Conservation (phyloP, 805 yeast species). For the Saccharomyces eubayanus region DNA sequence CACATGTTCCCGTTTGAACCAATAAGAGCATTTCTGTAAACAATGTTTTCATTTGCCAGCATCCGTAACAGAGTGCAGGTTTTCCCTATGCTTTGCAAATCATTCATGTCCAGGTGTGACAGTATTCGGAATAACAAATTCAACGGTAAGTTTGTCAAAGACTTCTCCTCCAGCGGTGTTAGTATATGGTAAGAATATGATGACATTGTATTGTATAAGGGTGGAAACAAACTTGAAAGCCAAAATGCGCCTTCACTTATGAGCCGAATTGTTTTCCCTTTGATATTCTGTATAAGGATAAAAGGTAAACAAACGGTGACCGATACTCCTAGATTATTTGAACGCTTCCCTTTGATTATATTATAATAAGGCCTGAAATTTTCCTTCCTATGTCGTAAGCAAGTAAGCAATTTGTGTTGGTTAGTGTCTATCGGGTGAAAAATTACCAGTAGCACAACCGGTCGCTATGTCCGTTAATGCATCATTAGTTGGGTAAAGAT, state of each 20-base stretch:
- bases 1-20: constrained; percentile 6
- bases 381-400: not conserved
- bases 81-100: constrained; percentile 14
- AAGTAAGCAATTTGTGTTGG: not conserved
- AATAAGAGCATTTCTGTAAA: constrained; percentile 8
- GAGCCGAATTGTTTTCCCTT: not conserved
- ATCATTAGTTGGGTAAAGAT: not conserved
- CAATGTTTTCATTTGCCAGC: constrained; percentile 19
- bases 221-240: not conserved
- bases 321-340: not conserved
- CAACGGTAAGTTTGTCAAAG: constrained; percentile 19
- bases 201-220: not conserved
- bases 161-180: not conserved
- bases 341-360: not conserved
- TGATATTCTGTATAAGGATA: not conserved
- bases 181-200: not conserved
- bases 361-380: not conserved
- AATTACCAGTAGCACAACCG: not conserved
- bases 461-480: not conserved
- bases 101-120: constrained; percentile 16
- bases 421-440: not conserved
- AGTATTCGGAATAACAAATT: constrained; percentile 20
- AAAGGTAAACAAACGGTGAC: not conserved
- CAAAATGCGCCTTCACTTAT: not conserved
- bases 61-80: constrained; percentile 20